Evolutionary conservation across 257 asterid species (phyloP).

Genomic region (Solanum chaucha): DNA sequence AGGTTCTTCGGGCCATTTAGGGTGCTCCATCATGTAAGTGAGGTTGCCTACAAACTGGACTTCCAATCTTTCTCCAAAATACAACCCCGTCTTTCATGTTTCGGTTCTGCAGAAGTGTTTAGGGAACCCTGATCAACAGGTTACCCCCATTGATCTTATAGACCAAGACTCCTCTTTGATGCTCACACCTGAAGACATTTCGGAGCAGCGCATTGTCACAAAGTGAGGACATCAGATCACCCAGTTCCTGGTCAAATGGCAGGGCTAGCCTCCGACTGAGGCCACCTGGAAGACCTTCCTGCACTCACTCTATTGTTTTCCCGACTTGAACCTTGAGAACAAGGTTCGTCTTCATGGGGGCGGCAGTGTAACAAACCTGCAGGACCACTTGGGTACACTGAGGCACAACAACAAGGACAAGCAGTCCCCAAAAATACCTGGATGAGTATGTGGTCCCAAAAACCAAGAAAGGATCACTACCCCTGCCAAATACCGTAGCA

Average conservation of each 20-base stretch:
- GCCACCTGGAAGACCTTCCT: background rate
- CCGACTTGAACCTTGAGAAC: background rate
- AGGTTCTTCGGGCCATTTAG: background rate
- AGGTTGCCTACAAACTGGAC: background rate
- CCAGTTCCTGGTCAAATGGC: background rate
- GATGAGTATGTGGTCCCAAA: background rate
- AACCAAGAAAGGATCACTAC: background rate
- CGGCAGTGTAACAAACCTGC: background rate
- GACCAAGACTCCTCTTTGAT: background rate
- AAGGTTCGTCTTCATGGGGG: background rate
- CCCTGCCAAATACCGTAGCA: background rate
- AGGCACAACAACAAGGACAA: background rate
- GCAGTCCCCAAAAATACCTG: background rate
- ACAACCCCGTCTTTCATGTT: slow-evolving; percentile 1
- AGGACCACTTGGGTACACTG: background rate
- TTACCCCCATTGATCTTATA: background rate
- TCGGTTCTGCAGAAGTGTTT: background rate
- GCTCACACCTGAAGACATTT: background rate
- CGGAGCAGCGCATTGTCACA: background rate
- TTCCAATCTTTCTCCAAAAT: background rate
- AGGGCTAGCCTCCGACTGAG: background rate
- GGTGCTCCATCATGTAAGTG: background rate
- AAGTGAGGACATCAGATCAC: background rate
- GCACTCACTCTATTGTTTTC: background rate
- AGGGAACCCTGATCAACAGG: background rate